Percentiles rank a stretch among this genome's conserved stretches.
Conservation (phyloP, 306 rosid species). For the Inga leiocalycina region DNA sequence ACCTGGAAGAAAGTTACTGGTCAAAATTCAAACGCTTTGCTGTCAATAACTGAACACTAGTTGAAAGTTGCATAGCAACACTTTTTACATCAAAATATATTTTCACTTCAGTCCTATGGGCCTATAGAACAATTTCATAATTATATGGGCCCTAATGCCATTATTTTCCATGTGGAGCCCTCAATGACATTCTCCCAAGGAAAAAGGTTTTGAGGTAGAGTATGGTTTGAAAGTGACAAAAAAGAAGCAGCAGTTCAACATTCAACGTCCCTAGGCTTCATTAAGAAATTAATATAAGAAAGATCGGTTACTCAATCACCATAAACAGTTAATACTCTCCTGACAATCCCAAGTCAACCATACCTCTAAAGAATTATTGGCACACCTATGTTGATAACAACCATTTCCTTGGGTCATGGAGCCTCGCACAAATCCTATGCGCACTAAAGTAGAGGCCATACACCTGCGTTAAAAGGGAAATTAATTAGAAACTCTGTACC, state of each 20-base stretch:
- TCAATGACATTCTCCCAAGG: no score
- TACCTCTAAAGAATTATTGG: conserved; percentile 83
- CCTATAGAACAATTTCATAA: no score
- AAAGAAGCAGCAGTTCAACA: not conserved
- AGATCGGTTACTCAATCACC: conserved; percentile 21
- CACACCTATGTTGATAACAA: conserved; percentile 91
- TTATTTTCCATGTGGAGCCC: no score
- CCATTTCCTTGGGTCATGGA: conserved; percentile 93
- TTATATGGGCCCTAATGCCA: no score
- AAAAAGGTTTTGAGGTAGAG: not conserved
- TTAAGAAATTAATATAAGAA: not conserved
- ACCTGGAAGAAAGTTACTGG: no score
- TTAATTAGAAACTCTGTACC: conserved; percentile 33
- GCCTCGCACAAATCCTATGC: conserved; percentile 93
- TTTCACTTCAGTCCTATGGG: no score
- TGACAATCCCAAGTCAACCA: conserved; percentile 24
- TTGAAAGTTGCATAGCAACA: no score
- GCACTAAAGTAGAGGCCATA: conserved; percentile 93
- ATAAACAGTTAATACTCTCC: not conserved
- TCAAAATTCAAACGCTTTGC: no score
- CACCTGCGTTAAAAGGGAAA: conserved; percentile 61
- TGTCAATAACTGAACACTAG: no score
- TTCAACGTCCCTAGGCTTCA: not conserved
- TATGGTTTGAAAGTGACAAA: not conserved
- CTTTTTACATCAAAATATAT: no score